Conservation (phyloP, 331 rosid species). For the Pyracantha coccinea region DNA sequence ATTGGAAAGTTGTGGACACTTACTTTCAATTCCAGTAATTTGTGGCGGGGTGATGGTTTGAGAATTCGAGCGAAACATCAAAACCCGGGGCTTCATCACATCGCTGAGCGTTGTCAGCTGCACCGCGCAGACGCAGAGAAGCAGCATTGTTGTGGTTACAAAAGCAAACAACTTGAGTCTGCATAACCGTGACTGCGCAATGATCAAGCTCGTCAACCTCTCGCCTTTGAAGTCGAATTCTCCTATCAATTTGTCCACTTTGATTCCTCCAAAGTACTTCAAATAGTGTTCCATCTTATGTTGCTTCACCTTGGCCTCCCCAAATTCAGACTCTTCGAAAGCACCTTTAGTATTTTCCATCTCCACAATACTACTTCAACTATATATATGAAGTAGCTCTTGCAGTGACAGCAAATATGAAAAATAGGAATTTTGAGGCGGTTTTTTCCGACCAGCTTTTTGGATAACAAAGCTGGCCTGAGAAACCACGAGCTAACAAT, state of each 20-base stretch:
- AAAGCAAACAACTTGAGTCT: slow-evolving; percentile 2
- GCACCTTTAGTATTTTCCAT: slow-evolving; percentile 5
- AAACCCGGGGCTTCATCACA: background rate
- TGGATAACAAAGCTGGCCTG: background rate
- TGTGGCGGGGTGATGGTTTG: background rate
- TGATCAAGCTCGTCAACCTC: slow-evolving; percentile 4
- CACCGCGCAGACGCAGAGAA: background rate
- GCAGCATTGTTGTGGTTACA: slow-evolving; percentile 4
- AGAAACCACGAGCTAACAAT: background rate
- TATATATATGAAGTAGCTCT: too few relatives aligned
- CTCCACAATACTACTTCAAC: background rate
- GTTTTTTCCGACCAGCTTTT: background rate
- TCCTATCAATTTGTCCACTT: background rate
- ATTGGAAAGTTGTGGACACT: background rate
- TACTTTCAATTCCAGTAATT: background rate
- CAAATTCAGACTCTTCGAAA: background rate
- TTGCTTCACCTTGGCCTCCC: background rate
- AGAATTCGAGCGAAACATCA: background rate
- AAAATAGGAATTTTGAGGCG: background rate
- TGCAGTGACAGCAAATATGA: too few relatives aligned
- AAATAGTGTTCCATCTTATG: background rate
- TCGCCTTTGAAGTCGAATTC: background rate
- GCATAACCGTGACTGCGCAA: background rate
- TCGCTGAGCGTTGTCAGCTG: slow-evolving; percentile 3
- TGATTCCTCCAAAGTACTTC: slow-evolving; percentile 6